Evolutionary conservation across 148 eudicot species (phyloP), one percentile per base, ranked within the genome.

Genomic region (Rhododendron williamsianum): DNA sequence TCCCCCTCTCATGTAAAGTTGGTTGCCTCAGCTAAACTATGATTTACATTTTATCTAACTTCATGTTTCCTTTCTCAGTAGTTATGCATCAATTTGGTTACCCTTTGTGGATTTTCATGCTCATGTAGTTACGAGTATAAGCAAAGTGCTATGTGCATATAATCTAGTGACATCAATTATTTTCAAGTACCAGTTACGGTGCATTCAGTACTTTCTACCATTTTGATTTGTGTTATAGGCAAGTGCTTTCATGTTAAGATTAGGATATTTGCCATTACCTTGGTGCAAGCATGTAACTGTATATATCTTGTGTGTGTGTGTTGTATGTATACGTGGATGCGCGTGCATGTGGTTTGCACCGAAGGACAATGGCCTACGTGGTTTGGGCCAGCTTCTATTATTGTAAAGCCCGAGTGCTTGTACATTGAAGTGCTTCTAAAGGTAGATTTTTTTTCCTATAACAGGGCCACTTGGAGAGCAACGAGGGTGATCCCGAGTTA

Each of bases 401-500:
- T 6, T 33, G 18, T 19, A 15, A 15, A 52, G 67, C 35, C 46
- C 2, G 3, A 54, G 30, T 7, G 35, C 38, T 71, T 36, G 27
- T 84, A 1, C 74, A 18, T 49, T 25, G n/a, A 4, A 6, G 8
- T 27, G 30, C 36, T 12, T 56, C 52, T 46, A 83, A 65, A 4
- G 73, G 33, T 43, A 83, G 72, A 16, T 76, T 52, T n/a, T 84
- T 45, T 81, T 82, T 38, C 71, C 86, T 88, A 78, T 67, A 36
- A 81, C 93, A 97, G 99, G 98, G 92, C 90, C 87, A 88, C 89
- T 90, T 97, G 94, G 96, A 93, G 90, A 97, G 99, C 92, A 97
- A 97, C 86, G 99, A 95, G 77, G 98, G 93, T 76, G 98, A 95
- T 92, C 98, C 99, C 33, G 98, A 97, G 90, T 90, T 97, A 84